Evolutionary conservation across 352 stramenopile genomes (phyloP).

Genomic region (Ochromonadaceae sp.): DNA sequence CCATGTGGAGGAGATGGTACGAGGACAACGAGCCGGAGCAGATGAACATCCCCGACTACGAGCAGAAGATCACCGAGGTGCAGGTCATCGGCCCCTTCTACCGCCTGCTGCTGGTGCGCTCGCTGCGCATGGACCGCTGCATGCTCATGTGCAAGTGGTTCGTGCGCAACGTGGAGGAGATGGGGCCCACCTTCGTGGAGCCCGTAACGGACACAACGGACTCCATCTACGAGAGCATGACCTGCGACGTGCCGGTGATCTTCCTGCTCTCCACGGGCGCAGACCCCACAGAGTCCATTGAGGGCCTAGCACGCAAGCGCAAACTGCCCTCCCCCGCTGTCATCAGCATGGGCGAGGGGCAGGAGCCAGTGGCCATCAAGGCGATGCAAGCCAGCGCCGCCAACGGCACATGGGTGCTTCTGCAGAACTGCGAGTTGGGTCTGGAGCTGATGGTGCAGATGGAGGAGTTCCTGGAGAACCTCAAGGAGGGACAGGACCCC

Average conservation of each 20-base stretch:
- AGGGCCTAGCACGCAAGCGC: slow-evolving; percentile 84
- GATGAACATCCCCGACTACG: slow-evolving; percentile 80
- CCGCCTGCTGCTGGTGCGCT: slow-evolving; percentile 87
- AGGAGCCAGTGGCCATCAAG: slow-evolving; percentile 90
- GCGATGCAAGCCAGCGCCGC: slow-evolving; percentile 87
- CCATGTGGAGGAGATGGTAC: slow-evolving; percentile 90
- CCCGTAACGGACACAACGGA: slow-evolving; percentile 97
- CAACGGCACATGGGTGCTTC: slow-evolving; percentile 90
- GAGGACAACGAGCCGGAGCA: slow-evolving; percentile 93
- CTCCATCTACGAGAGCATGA: slow-evolving; percentile 90
- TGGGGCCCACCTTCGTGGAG: slow-evolving; percentile 89
- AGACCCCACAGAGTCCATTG: slow-evolving; percentile 92
- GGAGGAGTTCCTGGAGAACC: slow-evolving; percentile 89
- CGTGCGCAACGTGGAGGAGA: slow-evolving; percentile 84
- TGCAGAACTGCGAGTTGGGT: slow-evolving; percentile 95
- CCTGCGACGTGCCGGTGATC: slow-evolving; percentile 84
- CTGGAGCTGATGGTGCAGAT: slow-evolving; percentile 95
- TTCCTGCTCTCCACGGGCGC: slow-evolving; percentile 91
- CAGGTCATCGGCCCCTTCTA: slow-evolving; percentile 82
- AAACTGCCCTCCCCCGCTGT: slow-evolving; percentile 86
- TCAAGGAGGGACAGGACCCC: slow-evolving; percentile 82
- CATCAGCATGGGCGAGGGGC: slow-evolving; percentile 93
- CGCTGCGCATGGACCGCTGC: slow-evolving; percentile 87
- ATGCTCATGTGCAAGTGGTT: slow-evolving; percentile 95
- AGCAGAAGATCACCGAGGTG: slow-evolving; percentile 66